These are phyloP conservation scores for Apiospora pterosperma DNA, from an alignment of 2,329 filamentous ascomycete species.

Conservation along the genomic window DNA sequence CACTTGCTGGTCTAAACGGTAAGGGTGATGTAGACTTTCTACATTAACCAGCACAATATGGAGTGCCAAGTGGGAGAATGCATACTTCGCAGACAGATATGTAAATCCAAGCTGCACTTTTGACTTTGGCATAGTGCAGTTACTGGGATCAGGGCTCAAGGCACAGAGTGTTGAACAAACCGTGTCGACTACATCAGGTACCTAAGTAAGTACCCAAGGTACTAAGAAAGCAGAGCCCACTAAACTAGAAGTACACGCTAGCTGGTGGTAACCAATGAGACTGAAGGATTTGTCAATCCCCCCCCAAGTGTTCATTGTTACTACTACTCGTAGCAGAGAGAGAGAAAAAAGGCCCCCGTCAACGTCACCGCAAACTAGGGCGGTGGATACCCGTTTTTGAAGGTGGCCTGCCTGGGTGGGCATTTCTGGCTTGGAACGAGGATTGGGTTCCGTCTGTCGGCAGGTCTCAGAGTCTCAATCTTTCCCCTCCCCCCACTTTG, in stretches of 20 bases:
- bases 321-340: too few species aligned
- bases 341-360: conserved; percentile 19
- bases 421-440: background rate
- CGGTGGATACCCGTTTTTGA: background rate
- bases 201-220: too few species aligned
- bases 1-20: background rate
- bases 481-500: conserved; percentile 13
- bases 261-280: conserved; percentile 21
- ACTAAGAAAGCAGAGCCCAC: background rate
- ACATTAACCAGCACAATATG: background rate
- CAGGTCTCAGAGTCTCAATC: background rate
- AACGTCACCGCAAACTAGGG: conserved; percentile 25
- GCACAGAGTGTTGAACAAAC: background rate
- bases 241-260: background rate
- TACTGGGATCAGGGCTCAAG: background rate
- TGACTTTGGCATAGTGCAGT: background rate
- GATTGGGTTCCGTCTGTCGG: background rate
- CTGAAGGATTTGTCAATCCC: conserved; percentile 24
- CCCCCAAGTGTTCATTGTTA: conserved; percentile 6
- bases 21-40: background rate
- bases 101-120: background rate
- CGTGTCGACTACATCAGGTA: too few species aligned
- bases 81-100: too few species aligned
- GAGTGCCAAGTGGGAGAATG: background rate
- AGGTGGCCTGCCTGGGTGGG: too few species aligned